Evolutionary conservation across 2,329 filamentous ascomycete genomes (phyloP), one percentile per base, ranked within the genome.

Genomic region (Nemania abortiva): DNA sequence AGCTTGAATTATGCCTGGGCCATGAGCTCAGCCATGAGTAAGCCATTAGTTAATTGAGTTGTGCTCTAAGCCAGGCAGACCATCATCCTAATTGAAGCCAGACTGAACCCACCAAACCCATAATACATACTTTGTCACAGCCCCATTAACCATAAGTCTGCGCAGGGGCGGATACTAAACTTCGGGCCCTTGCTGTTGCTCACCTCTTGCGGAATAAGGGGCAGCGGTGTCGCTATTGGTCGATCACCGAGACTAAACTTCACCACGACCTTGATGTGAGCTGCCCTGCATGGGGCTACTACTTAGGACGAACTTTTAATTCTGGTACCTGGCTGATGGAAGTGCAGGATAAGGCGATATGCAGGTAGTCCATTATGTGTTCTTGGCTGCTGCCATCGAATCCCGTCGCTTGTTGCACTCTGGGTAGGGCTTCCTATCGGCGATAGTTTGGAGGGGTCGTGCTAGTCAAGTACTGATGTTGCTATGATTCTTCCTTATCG

Each of bases 301-400:
- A 50, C 15, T 10, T 10, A 37, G 9, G 47, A 9, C n/a, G 22
- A 53, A 42, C 37, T 42, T 34, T 34, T 34, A 34, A 10, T 34
- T 34, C 5, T 34, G 10, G 31, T 6, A 34, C 31, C 31, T 34
- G 31, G 6, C 5, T 6, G 9, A 50, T 15, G 29, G 47, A 29
- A 20, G 22, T 49, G 7, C 7, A 55, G 6, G n/a, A 20, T n/a
- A 15, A 45, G 29, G 31, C 29, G 3, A 13, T 39, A 29, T 7
- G 37, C 37, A 42, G 37, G 13, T 13, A 42, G 5, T 18, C 1
- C 22, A 13, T 10, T 18, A 47, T 37, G 2, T 10, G 45, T 62
- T 34, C 50, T 56, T 62, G 45, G 56, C 64, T 66, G 24, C 24
- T 57, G 22, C 31, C n/a, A 4, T n/a, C n/a, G n/a, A n/a, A n/a